Evolutionary conservation across 2,329 filamentous ascomycete genomes (phyloP), one percentile per base, ranked within the genome.

Genomic region (Venturia carpophila): DNA sequence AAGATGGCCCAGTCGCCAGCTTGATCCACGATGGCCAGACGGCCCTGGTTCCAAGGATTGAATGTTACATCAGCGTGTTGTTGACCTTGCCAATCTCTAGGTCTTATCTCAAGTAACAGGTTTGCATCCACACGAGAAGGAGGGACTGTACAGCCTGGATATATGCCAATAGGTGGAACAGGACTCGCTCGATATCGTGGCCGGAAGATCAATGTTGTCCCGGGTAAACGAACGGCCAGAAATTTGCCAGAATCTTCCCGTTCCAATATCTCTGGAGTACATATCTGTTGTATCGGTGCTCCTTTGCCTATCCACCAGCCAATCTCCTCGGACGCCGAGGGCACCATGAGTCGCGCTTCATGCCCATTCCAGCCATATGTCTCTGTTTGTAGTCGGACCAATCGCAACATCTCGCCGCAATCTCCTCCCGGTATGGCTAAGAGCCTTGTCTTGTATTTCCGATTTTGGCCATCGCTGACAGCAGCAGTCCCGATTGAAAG

Each of bases 1-100:
- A 87, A 91, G 4, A 91, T 73, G 55, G 79, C 85, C 89, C 89
- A 92, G 66, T 77, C 79, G 1, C 88, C 88, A 42, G 76, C 76
- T 63, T 84, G 79, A 69, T 92, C 87, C 21, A 92, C 78, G 34
- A 91, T 78, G 19, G 81, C 86, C 63, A 92, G 75, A 69, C 89
- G 86, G 1, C 84, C 81, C 19, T 78, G 75, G 66, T 79, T 83
- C 72, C 76, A 83, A 0, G 87, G 83, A 68, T 87, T 87, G 72
- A 92, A 89, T 0, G 83, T 75, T 3, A 89, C 78, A 73, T 92
- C 86, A 0, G 80, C 80, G 69, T 90, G 86, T 7, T 27, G 41
- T 47, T 37, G 37, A 37, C 34, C n/a, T 39, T 62, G 4, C 21
- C 62, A 47, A 15, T 49, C 24, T 21, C 17, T 27, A 1, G 45